Evolutionary conservation across 805 yeast genomes (phyloP), one percentile per base, ranked within the genome.

Genomic region (Starmera amethionina): DNA sequence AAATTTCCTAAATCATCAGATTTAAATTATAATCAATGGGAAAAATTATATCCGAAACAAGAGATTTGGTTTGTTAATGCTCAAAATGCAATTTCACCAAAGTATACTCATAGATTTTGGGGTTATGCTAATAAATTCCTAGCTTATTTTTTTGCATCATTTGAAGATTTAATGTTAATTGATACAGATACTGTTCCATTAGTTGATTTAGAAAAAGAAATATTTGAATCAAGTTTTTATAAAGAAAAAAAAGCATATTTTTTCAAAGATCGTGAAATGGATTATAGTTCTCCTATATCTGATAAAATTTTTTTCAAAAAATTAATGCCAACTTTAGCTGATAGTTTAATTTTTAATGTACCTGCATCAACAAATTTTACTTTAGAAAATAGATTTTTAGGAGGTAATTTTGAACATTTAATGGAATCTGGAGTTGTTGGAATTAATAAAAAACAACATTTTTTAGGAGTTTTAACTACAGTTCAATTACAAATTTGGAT

Each of bases 121-220:
- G 61, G 67, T 0, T 72, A 63, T 48, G 67, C 64, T n/a, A 70
- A 65, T 49, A 74, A 74, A 47, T 60, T 73, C 38, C 46, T 72
- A 15, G 76, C 77, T 1, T 60, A 64, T 12, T 48, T 72, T 38
- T 73, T 72, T 58, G 67, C 60, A 44, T 61, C 75, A 12, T 76
- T 75, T 47, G 63, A 67, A 39, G 73, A 74, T 46, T 59, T 67
- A 31, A 55, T 75, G 9, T 57, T 76, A 27, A 40, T 76, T 27
- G 82, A 76, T 51, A 69, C 77, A 3, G 81, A 75, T 51, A 59
- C 72, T 0, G 71, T 73, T 3, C 58, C 71, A 1, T 52, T 70
- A 32, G 55, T 64, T 2, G 69, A 72, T 41, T 44, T 62, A 1
- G 62, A 65, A 2, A 52, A 58, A 2, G 54, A 50, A 12, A 55